Percentiles rank a stretch among this genome's conserved stretches.
Conservation (phyloP, 768 basidiomycete species). For the Kwoniella newhampshirensis region DNA sequence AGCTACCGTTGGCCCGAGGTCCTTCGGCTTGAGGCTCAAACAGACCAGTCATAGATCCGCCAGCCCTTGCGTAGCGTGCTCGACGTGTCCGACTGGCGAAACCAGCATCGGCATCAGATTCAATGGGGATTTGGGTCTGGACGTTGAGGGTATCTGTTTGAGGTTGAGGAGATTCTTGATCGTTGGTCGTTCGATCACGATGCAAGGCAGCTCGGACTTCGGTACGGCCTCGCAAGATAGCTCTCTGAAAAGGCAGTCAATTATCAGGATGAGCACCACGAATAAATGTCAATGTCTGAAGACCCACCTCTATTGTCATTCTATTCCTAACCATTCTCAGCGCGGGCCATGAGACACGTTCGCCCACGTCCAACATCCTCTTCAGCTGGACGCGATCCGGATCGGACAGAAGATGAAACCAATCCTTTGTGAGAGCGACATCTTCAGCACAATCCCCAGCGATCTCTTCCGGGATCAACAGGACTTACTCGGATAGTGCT, state of each 20-base stretch:
- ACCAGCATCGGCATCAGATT: constrained; percentile 75
- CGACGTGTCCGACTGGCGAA: constrained; percentile 60
- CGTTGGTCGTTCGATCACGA: constrained; percentile 52
- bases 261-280: constrained; percentile 8
- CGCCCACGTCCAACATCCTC: constrained; percentile 82
- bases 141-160: constrained; percentile 32
- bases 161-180: constrained; percentile 21
- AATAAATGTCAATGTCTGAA: background rate
- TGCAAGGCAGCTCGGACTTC: constrained; percentile 63
- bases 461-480: constrained; percentile 7
- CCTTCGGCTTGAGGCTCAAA: constrained; percentile 18
- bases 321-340: constrained; percentile 89
- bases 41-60: constrained; percentile 20
- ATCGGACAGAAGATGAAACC: constrained; percentile 78
- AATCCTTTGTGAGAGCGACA: constrained; percentile 61
- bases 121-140: constrained; percentile 67
- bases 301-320: constrained; percentile 54
- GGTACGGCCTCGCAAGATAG: constrained; percentile 76
- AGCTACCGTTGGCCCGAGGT: background rate
- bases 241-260: constrained; percentile 65
- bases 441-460: constrained; percentile 1
- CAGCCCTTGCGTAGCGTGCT: constrained; percentile 60
- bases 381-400: constrained; percentile 75
- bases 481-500: constrained; percentile 68
- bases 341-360: constrained; percentile 96